phyloP scores from a whole-genome alignment of 129 eudicot genomes.

The Calendula officinalis region DNA sequence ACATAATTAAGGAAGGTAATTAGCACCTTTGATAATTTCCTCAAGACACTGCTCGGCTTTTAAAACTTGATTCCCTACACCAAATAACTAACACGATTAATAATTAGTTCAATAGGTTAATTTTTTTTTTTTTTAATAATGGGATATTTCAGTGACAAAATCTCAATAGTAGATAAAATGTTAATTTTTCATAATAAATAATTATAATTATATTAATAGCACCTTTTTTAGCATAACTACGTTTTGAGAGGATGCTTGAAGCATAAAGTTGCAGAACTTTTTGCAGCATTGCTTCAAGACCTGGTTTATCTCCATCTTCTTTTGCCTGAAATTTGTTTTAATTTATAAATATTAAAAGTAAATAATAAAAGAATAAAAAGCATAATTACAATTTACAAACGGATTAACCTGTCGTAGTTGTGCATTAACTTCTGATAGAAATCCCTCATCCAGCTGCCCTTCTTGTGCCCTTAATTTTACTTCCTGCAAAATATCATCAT shows the following conservation, averaged over 20 bases:
- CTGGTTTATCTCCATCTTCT: constrained; percentile 96
- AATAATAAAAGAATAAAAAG: not conserved
- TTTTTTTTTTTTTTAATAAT: not conserved
- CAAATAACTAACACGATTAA: not conserved
- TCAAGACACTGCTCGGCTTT: constrained; percentile 83
- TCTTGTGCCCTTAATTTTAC: constrained; percentile 82
- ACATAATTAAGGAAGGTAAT: not conserved
- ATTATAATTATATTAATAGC: not conserved
- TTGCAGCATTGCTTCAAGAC: constrained; percentile 96
- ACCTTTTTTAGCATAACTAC: constrained; percentile 97
- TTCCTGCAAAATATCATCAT: constrained; percentile 45
- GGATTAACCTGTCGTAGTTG: constrained; percentile 77
- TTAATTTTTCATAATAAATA: not conserved
- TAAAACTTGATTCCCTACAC: constrained; percentile 72
- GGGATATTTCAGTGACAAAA: not conserved
- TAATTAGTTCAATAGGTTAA: too few species aligned
- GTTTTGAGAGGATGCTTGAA: constrained; percentile 80
- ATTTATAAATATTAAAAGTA: not conserved
- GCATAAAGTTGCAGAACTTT: constrained; percentile 96
- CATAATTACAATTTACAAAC: constrained; percentile 1
- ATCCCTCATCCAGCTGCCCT: constrained; percentile 93
- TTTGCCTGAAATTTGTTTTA: constrained; percentile 61
- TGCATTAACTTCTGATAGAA: constrained; percentile 91
- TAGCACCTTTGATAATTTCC: constrained; percentile 76
- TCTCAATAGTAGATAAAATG: not conserved